These are phyloP conservation scores for Sclerotinia borealis DNA, from an alignment of 2,329 filamentous ascomycete genomes.

Conservation along the genomic window DNA sequence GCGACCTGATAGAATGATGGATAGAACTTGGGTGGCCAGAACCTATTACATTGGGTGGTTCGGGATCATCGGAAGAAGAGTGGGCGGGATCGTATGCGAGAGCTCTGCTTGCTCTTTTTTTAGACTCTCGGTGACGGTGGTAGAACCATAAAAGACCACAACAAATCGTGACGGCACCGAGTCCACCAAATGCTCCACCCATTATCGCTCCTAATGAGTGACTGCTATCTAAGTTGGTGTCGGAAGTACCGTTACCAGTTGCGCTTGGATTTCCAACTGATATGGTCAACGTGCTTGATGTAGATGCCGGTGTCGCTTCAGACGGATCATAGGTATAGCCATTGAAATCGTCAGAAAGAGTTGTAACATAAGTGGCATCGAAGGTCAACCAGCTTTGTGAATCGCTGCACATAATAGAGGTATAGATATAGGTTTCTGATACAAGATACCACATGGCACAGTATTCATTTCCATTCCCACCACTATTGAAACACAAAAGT, in stretches of 20 bases:
- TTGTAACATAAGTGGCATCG: background rate
- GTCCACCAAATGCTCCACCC: background rate
- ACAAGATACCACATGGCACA: slow-evolving; percentile 5
- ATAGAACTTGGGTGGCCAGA: background rate
- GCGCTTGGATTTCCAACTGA: background rate
- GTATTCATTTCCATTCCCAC: background rate
- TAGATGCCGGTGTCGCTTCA: background rate
- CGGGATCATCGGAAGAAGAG: background rate
- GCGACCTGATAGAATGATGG: background rate
- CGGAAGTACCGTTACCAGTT: background rate
- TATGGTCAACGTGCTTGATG: too few relatives aligned
- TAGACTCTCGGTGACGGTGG: background rate
- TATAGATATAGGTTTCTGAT: background rate
- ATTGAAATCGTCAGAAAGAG: background rate
- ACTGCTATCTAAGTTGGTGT: background rate
- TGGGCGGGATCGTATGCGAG: background rate
- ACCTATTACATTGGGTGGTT: background rate
- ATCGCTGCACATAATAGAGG: background rate
- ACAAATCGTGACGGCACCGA: background rate
- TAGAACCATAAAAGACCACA: background rate
- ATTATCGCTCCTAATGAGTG: background rate
- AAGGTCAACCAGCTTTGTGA: background rate
- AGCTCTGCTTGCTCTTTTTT: background rate
- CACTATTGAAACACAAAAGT: background rate
- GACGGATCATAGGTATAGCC: background rate